Percentiles rank a stretch among this genome's conserved stretches.
Evolutionary conservation across 306 rosid species (phyloP).

Genomic region (Delonix regia): DNA sequence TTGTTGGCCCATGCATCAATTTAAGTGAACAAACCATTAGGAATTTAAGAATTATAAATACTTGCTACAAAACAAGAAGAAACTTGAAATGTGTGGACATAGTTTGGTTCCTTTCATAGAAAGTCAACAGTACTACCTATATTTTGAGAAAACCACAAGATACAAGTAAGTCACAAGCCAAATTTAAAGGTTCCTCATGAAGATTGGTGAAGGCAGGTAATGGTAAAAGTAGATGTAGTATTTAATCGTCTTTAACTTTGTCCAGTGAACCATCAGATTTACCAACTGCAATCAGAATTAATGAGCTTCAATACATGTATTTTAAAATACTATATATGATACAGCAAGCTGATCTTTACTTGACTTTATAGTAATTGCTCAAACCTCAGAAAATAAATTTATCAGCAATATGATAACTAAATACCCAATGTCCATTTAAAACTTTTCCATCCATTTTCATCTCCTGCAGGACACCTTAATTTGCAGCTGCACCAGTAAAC

Average conservation of each 20-base stretch:
- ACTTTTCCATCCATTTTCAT: not conserved
- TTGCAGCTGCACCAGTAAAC: slow-evolving; percentile 3
- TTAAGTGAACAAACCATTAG: slow-evolving; percentile 24
- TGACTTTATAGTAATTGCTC: not conserved
- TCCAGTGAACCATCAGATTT: not conserved
- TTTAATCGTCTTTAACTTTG: not conserved
- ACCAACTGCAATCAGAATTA: not conserved
- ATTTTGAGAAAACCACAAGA: not conserved
- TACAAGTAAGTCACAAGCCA: not conserved
- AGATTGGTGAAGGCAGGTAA: not conserved
- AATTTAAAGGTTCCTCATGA: not conserved
- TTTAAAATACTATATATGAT: not conserved
- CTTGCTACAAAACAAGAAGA: not conserved
- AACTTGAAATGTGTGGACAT: slow-evolving; percentile 18
- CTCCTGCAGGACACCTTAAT: not conserved
- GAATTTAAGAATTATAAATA: slow-evolving; percentile 13
- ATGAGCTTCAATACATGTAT: not conserved
- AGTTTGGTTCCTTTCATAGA: not conserved
- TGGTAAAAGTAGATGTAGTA: not conserved
- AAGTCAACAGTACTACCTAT: slow-evolving; percentile 11
- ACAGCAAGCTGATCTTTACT: not conserved
- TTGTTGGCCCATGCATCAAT: slow-evolving; percentile 5
- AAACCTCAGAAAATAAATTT: not conserved
- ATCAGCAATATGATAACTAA: not conserved
- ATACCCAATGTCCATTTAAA: not conserved